These are phyloP conservation scores for Nicotiana paniculata DNA, from an alignment of 257 asterid genomes.

Conservation along the genomic window DNA sequence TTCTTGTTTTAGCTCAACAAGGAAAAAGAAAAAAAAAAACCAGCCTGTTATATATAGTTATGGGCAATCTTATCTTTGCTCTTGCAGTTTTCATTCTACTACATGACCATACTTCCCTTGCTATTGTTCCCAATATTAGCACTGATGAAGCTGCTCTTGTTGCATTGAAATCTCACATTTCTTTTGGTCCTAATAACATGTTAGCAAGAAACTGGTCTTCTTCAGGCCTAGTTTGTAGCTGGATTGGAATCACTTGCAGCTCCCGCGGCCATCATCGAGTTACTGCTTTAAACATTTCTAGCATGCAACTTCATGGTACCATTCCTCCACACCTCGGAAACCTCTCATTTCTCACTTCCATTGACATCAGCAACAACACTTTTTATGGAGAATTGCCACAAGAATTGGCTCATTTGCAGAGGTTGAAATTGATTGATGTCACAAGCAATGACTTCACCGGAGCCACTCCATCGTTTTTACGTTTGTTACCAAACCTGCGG, in stretches of 20 bases:
- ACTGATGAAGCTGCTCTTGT: neutral
- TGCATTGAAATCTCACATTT: neutral
- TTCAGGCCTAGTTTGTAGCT: neutral
- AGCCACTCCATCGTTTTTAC: neutral
- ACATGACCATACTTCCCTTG: neutral
- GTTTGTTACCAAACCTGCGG: neutral
- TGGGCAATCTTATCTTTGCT: neutral
- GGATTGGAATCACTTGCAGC: constrained; percentile 1
- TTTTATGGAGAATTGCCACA: neutral
- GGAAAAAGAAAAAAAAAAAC: neutral
- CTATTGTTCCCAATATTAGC: neutral
- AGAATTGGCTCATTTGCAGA: neutral
- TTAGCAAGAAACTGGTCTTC: neutral
- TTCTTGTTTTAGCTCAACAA: neutral
- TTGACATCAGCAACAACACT: neutral
- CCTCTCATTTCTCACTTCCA: neutral
- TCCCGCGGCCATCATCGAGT: neutral
- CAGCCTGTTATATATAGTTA: neutral
- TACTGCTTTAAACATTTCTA: neutral
- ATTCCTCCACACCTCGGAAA: neutral
- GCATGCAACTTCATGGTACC: neutral
- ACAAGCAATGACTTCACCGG: neutral
- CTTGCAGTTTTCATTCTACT: neutral
- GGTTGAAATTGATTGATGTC: neutral
- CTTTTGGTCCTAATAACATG: neutral